Percentiles rank a stretch among this genome's conserved stretches.
These are phyloP conservation scores for Naganishia randhawae DNA, from an alignment of 768 basidiomycete genomes.

Conservation along the genomic window DNA sequence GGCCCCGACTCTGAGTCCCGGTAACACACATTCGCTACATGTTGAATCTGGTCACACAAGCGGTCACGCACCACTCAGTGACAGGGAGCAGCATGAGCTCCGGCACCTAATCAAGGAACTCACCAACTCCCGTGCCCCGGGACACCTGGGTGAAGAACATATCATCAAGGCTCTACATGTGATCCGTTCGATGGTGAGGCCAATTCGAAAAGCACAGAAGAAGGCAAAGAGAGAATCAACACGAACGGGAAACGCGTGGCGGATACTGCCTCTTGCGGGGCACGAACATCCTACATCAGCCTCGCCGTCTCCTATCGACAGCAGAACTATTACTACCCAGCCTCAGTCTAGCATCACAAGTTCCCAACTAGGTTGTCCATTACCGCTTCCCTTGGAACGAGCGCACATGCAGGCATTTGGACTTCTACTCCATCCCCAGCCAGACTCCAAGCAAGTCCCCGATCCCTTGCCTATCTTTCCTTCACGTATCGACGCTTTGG, in stretches of 20 bases:
- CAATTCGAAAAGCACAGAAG: background rate
- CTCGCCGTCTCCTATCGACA: background rate
- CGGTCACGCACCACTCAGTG: background rate
- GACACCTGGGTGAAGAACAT: background rate
- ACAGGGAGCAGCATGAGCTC: background rate
- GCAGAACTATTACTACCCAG: background rate
- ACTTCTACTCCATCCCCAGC: background rate
- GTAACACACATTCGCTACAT: background rate
- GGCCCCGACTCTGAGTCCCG: background rate
- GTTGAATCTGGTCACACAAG: background rate
- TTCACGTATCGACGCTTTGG: background rate
- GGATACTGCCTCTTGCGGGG: background rate
- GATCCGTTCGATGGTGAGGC: conserved; percentile 20
- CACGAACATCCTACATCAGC: background rate
- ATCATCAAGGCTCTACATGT: background rate
- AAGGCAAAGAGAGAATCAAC: background rate
- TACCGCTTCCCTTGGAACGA: conserved; percentile 11
- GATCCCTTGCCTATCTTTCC: background rate
- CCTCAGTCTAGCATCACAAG: background rate
- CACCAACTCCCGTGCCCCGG: background rate
- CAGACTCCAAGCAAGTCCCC: background rate
- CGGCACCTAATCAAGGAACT: background rate
- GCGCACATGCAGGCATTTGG: background rate
- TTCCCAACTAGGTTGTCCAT: conserved; percentile 11
- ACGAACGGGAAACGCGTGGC: background rate